A percentile compares a stretch with the other conserved stretches of the same genome.
Evolutionary conservation across 345 rosid species (phyloP).

Genomic region (Barbarea vulgaris): DNA sequence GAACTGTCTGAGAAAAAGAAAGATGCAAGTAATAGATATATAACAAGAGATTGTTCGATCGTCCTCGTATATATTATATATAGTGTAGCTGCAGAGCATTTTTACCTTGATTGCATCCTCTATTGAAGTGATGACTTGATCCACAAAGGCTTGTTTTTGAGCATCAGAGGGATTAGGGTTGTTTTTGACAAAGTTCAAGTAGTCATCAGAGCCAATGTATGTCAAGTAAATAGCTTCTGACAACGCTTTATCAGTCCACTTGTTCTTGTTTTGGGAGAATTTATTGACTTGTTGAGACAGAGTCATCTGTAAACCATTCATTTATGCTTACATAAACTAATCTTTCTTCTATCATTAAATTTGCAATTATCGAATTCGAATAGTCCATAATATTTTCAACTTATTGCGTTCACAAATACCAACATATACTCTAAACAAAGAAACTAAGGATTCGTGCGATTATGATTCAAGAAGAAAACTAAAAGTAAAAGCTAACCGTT

Average conservation of each 20-base stretch:
- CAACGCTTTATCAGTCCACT: not conserved
- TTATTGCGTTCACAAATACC: too few relatives aligned
- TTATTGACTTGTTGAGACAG: constrained; percentile 14
- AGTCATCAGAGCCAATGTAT: constrained; percentile 19
- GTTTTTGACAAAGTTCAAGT: not conserved
- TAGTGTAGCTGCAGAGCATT: not conserved
- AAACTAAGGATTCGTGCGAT: too few relatives aligned
- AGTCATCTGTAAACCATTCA: constrained; percentile 25
- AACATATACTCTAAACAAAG: too few relatives aligned
- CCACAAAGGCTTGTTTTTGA: too few relatives aligned
- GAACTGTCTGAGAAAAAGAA: not conserved
- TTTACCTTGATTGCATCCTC: constrained; percentile 3
- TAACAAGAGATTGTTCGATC: not conserved
- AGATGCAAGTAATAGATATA: not conserved
- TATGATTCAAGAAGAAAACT: not conserved
- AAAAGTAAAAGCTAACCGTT: not conserved
- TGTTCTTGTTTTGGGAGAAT: not conserved
- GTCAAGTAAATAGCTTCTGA: too few relatives aligned
- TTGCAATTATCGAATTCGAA: too few relatives aligned
- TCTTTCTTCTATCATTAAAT: too few relatives aligned
- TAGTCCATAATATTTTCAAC: too few relatives aligned
- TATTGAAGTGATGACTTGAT: not conserved
- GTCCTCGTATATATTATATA: too few relatives aligned
- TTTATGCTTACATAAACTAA: not conserved
- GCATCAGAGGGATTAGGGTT: too few relatives aligned